These are phyloP conservation scores for Eucalyptus curtisii DNA, from an alignment of 345 rosid species.

Conservation along the genomic window DNA sequence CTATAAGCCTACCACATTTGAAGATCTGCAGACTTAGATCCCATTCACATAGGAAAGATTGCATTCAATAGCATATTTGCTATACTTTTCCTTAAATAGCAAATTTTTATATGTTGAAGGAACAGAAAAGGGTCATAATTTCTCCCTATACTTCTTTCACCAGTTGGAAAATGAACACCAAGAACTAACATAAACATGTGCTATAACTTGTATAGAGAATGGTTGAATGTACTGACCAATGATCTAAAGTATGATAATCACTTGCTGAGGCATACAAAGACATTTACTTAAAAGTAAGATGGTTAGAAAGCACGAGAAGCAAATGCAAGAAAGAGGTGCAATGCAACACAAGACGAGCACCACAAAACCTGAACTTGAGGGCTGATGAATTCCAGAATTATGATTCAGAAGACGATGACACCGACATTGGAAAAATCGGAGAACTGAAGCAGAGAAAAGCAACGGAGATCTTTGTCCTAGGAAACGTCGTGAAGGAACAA, in stretches of 20 bases:
- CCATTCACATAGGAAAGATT: not conserved
- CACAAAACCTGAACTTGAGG: not conserved
- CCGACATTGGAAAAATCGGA: not conserved
- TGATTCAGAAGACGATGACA: not conserved
- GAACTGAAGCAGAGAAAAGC: not conserved
- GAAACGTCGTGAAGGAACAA: not conserved
- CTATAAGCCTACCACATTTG: not conserved
- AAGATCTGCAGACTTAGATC: not conserved
- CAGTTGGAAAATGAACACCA: not conserved
- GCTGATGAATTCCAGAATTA: not conserved
- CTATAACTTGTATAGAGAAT: not conserved
- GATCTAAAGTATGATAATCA: not conserved
- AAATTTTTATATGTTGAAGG: not conserved
- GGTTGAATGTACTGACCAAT: rapidly evolving
- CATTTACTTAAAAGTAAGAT: not conserved
- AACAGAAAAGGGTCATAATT: not conserved
- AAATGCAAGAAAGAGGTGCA: not conserved
- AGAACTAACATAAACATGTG: not conserved
- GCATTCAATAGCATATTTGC: not conserved
- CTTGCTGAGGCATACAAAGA: not conserved
- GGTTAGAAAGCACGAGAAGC: not conserved
- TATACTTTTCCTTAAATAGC: not conserved
- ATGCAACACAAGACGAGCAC: not conserved
- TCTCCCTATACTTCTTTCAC: not conserved
- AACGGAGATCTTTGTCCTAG: not conserved